Conservation (phyloP, 2,329 filamentous ascomycete genomes). For the Penicillium sp. region DNA sequence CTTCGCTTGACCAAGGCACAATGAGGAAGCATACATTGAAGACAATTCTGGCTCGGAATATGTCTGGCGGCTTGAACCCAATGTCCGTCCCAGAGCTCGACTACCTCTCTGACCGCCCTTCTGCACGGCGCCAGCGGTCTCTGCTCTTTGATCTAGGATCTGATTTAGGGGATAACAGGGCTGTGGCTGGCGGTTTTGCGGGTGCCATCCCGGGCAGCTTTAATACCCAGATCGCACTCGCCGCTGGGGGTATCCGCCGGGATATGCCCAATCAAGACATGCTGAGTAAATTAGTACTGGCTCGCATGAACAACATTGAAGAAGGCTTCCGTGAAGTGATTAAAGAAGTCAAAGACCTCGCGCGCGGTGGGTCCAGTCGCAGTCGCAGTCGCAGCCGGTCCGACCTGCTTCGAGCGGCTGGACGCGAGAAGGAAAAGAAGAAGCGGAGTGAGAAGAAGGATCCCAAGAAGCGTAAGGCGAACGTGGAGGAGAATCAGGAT, state of each 20-base stretch:
- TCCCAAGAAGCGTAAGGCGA: slow-evolving; percentile 15
- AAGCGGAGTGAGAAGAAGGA: slow-evolving; percentile 28
- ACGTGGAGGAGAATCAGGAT: slow-evolving; percentile 17
- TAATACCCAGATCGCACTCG: slow-evolving; percentile 75
- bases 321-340: slow-evolving; percentile 87
- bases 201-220: slow-evolving; percentile 71
- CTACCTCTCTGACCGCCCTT: slow-evolving; percentile 44
- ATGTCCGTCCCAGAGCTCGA: slow-evolving; percentile 58
- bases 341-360: slow-evolving; percentile 67
- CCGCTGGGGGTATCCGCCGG: slow-evolving; percentile 59
- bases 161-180: slow-evolving; percentile 64
- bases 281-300: slow-evolving; percentile 75
- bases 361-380: slow-evolving; percentile 46
- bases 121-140: slow-evolving; percentile 53
- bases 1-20: slow-evolving; percentile 40
- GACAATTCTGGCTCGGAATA: slow-evolving; percentile 54
- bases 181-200: slow-evolving; percentile 60
- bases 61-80: slow-evolving; percentile 52
- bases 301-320: slow-evolving; percentile 88
- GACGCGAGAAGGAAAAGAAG: slow-evolving; percentile 31
- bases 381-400: slow-evolving; percentile 30
- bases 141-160: slow-evolving; percentile 72
- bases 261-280: slow-evolving; percentile 59
- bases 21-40: slow-evolving; percentile 40
- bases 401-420: slow-evolving; percentile 23